These are phyloP conservation scores for Gyrodon lividus DNA, from an alignment of 768 basidiomycete genomes.

Conservation along the genomic window DNA sequence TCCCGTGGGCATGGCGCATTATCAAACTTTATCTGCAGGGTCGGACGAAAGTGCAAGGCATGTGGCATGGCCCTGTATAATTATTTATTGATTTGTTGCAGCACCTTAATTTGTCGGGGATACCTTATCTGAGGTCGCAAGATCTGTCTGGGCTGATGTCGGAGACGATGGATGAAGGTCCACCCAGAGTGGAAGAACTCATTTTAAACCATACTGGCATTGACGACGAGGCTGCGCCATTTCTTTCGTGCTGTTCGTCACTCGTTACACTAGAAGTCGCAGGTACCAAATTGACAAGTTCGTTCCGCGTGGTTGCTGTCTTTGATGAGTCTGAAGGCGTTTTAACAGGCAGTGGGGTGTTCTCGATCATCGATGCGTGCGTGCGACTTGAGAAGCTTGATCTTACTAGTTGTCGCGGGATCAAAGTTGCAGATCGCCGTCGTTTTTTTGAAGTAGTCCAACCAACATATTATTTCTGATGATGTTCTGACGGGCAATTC, in stretches of 20 bases:
- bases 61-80: constrained; percentile 2
- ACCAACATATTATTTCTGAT: neutral
- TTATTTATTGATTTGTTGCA: constrained; percentile 20
- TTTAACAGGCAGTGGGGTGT: constrained; percentile 49
- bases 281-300: constrained; percentile 61
- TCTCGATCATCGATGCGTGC: constrained; percentile 58
- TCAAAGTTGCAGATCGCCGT: constrained; percentile 56
- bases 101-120: constrained; percentile 58
- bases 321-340: neutral
- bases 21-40: constrained; percentile 43
- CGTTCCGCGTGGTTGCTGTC: constrained; percentile 15
- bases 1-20: constrained; percentile 38
- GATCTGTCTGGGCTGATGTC: constrained; percentile 51
- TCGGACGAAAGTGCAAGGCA: constrained; percentile 63
- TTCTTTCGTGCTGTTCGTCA: constrained; percentile 48
- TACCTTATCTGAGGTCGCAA: constrained; percentile 48
- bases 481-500: neutral
- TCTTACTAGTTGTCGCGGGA: constrained; percentile 65
- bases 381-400: constrained; percentile 51
- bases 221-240: constrained; percentile 54
- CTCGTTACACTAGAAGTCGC: constrained; percentile 52
- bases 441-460: constrained; percentile 60
- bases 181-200: constrained; percentile 46
- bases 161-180: constrained; percentile 7
- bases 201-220: constrained; percentile 60